Base-by-base conservation (phyloP, 2,329 filamentous ascomycete genomes). In the Piedraia hortae region DNA sequence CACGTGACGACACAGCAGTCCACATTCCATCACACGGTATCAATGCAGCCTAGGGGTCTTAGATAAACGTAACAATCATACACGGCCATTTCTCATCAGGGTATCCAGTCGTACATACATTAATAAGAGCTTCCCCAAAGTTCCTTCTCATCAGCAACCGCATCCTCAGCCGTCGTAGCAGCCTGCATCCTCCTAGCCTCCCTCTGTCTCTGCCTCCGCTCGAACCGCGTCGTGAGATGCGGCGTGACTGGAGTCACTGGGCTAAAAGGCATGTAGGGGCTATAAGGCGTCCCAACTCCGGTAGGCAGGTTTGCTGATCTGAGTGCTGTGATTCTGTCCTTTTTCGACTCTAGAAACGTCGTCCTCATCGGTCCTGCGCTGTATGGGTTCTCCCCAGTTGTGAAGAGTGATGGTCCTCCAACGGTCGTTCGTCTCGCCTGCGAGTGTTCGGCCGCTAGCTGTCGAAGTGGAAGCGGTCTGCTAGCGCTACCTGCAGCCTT, bases 211-310 rank as follows among this genome's bases (percentile, higher is more conserved):
- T 58, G 53, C 54, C 68, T 75, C 13, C 70, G 49, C 37, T 80
- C 71, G 29, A 62, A 59, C 42, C 56, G 24, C 6, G 64, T 74
- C 9, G 74, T 63, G 20, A 82, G 46, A 10, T 61, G 62, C n/a
- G 73, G 71, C 14, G 73, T 78, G 21, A 80, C 61, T 1, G 73
- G 73, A 22, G 77, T 57, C 21, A 73, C 53, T 1, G 72, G 70
- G 4, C 67, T 71, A 39, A 67, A 73, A 1, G 73, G 73, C 50
- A 80, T 73, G 34, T 80, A 82, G 0, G 73, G 70, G 24, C 61
- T 64, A 43, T 80, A 80, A 2, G 72, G 72, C 11, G 70, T 72
- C 20, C 57, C 59, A 12, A 62, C 50, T 1, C 57, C 60, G 4
- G 53, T 55, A n/a, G n/a, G n/a, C n/a, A n/a, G n/a, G n/a, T n/a